Evolutionary conservation across 1,284 basidiomycete genomes (phyloP), one percentile per base, ranked within the genome.

Genomic region (Pterulicium gracile): DNA sequence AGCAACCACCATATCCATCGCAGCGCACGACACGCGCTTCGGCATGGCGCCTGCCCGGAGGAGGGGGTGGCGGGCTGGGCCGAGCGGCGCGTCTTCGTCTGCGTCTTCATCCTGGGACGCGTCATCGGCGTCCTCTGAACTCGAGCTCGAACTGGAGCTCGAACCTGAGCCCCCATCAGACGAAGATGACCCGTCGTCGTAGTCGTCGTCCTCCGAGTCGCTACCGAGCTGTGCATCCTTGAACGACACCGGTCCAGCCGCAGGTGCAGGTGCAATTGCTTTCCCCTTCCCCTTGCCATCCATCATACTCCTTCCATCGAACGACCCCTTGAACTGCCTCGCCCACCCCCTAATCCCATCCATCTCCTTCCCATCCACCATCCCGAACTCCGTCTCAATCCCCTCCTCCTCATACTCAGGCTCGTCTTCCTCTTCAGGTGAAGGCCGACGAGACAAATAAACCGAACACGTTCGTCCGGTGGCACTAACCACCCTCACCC

Each of bases 341-440:
- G 78, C 71, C 85, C 85, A 88, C 23, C 70, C 66, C 22, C 69
- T 65, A 44, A 88, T 79, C 14, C 72, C 70, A 24, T 79, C 77
- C 54, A 77, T 72, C 58, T 87, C 83, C 52, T 67, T 69, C 21
- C 75, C 77, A 51, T 88, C 83, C 7, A 87, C 70, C 72, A 83
- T 78, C 19, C 71, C 69, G 54, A 88, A 81, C 55, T 78, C 75
- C 0, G 75, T 75, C 58, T 85, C 81, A 21, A 22, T 24, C 19
- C 15, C 24, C 34, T 40, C 47, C 32, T 46, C 50, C 3, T 41
- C 51, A 18, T 45, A 49, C 13, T 55, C 54, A 12, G 55, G 59
- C 24, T 60, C 60, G 3, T 63, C 61, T 10, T 63, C 63, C 20
- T 32, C 53, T 22, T 49, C 52, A 7, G 52, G 48, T 21, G 48